phyloP scores from a whole-genome alignment of 2,329 filamentous ascomycete genomes.

The Magnaporthiopsis rhizophila region DNA sequence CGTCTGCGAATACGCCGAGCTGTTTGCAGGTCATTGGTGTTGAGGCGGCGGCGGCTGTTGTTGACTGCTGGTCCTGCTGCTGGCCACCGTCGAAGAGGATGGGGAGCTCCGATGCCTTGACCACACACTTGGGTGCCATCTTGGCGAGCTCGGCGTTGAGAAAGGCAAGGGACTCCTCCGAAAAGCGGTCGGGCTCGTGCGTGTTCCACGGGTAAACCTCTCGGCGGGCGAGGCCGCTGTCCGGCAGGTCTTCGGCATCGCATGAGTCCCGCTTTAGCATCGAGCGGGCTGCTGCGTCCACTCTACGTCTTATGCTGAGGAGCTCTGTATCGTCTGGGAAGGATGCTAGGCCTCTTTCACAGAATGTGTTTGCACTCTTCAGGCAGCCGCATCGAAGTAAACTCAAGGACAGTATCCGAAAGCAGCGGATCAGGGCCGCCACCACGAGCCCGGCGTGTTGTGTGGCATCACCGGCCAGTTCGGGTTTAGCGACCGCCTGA shows the following conservation, averaged over 20 bases:
- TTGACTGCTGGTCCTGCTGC: constrained; percentile 37
- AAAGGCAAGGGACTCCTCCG: constrained; percentile 57
- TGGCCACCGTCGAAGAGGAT: constrained; percentile 50
- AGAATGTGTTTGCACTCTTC: constrained; percentile 59
- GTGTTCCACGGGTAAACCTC: constrained; percentile 65
- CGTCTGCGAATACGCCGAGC: constrained; percentile 81
- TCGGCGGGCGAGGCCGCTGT: constrained; percentile 60
- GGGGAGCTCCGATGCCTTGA: constrained; percentile 68
- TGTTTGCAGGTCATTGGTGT: constrained; percentile 56
- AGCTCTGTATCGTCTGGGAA: constrained; percentile 50
- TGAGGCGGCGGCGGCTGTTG: constrained; percentile 23
- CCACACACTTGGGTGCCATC: constrained; percentile 75
- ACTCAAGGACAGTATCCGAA: constrained; percentile 49
- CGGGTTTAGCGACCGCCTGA: neutral
- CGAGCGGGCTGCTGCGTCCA: constrained; percentile 43
- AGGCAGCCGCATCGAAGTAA: constrained; percentile 60
- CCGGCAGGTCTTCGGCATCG: constrained; percentile 51
- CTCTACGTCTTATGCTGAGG: constrained; percentile 41
- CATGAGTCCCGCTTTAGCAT: constrained; percentile 38
- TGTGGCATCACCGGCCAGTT: neutral
- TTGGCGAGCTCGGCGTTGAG: constrained; percentile 62
- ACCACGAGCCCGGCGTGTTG: constrained; percentile 33
- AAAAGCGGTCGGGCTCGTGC: constrained; percentile 62
- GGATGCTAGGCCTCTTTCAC: constrained; percentile 48
- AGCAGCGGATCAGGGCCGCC: constrained; percentile 47